A percentile compares a stretch with the other conserved stretches of the same genome.
Conservation (phyloP, 306 rosid genomes). For the Vigna reflexopilosa region DNA sequence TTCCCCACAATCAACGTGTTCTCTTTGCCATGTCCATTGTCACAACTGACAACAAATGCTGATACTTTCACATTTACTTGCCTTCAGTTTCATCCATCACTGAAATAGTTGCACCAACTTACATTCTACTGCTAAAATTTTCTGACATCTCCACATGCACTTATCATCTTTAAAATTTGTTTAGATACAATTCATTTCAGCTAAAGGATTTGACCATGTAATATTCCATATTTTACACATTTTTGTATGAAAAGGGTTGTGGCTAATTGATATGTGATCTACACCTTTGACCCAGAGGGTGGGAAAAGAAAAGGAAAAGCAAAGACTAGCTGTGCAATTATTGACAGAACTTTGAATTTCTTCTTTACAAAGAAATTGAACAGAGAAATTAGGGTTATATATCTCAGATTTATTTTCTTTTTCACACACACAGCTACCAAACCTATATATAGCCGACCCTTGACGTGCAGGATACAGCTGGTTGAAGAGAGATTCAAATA, state of each 20-base stretch:
- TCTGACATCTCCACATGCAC: neutral
- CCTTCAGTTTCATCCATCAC: slow-evolving; percentile 25
- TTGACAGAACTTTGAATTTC: neutral
- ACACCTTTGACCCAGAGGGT: neutral
- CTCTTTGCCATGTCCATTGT: neutral
- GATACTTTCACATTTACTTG: slow-evolving; percentile 9
- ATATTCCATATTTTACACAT: no score
- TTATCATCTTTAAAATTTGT: neutral
- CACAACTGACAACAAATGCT: slow-evolving; percentile 16
- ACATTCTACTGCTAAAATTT: neutral
- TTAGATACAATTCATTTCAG: neutral
- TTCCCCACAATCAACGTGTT: neutral
- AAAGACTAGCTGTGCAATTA: slow-evolving; percentile 30
- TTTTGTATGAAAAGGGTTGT: slow-evolving; percentile 4
- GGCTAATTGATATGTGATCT: slow-evolving; percentile 21
- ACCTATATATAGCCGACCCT: neutral
- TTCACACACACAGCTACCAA: slow-evolving; percentile 15
- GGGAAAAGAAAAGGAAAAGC: neutral
- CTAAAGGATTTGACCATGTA: no score
- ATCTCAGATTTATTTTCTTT: slow-evolving; percentile 9
- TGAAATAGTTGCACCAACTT: slow-evolving; percentile 6
- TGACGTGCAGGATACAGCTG: slow-evolving; percentile 37
- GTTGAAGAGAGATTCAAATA: slow-evolving; percentile 36
- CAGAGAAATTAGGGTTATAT: slow-evolving; percentile 18
- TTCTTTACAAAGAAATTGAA: slow-evolving; percentile 27